Conservation (phyloP, 148 eudicot species). For the Amaranthus palmeri region DNA sequence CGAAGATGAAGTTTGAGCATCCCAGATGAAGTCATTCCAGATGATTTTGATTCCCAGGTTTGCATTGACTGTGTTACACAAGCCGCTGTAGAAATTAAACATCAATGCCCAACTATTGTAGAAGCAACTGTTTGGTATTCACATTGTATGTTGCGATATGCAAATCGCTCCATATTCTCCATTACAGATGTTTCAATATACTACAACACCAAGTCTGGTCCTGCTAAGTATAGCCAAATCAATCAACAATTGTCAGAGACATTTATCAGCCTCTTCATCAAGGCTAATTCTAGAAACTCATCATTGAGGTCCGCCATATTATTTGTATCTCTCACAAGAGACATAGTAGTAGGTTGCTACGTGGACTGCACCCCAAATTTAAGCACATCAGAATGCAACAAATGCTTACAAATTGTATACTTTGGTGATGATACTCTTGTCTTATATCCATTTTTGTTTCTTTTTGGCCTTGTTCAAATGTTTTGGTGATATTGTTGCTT, state of each 20-base stretch:
- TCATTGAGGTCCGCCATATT: not conserved
- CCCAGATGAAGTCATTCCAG: too few species aligned
- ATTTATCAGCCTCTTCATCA: slow-evolving; percentile 11
- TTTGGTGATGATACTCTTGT: too few species aligned
- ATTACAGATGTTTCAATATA: slow-evolving; percentile 18
- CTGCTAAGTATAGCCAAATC: slow-evolving; percentile 1
- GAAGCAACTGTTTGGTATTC: slow-evolving; percentile 22
- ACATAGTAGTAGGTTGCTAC: not conserved
- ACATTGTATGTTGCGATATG: slow-evolving; percentile 22
- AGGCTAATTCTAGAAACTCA: slow-evolving; percentile 4
- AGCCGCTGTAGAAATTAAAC: slow-evolving; percentile 8
- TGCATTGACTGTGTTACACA: slow-evolving; percentile 16
- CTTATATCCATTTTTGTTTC: too few species aligned
- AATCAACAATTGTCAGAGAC: slow-evolving; percentile 16
- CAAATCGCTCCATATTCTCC: slow-evolving; percentile 20
- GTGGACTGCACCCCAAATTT: slow-evolving; percentile 22
- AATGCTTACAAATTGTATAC: slow-evolving; percentile 16
- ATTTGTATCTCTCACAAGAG: not conserved
- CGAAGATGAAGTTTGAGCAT: too few species aligned
- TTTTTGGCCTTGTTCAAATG: too few species aligned
- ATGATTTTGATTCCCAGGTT: too few species aligned
- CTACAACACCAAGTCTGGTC: not conserved
- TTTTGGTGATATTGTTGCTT: too few species aligned
- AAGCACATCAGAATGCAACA: not conserved
- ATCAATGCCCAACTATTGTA: slow-evolving; percentile 12